Conservation (phyloP, 225 moss, liverwort and hornwort species). For the Climacium dendroides region DNA sequence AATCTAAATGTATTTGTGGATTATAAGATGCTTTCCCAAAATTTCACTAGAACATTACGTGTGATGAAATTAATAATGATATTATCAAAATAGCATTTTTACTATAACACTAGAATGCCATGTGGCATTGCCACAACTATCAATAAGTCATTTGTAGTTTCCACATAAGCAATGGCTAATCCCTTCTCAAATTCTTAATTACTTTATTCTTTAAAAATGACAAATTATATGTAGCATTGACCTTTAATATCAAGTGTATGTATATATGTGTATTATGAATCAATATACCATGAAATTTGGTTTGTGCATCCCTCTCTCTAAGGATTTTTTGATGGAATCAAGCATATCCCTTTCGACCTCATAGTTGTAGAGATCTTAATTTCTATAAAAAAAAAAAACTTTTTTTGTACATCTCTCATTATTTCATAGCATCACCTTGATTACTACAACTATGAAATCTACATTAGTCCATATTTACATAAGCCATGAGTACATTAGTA, state of each 20-base stretch:
- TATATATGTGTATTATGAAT: not conserved
- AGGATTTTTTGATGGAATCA: no score
- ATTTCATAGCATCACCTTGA: no score
- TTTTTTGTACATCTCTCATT: no score
- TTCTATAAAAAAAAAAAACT: no score
- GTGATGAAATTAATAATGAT: not conserved
- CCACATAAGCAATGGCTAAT: not conserved
- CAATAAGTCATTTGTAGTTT: not conserved
- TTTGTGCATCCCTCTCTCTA: no score
- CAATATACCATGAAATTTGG: no score
- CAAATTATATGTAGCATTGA: not conserved
- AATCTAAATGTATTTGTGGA: not conserved
- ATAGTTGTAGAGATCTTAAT: no score
- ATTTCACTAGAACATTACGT: not conserved
- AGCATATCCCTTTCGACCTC: rapidly evolving
- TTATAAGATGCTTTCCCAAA: not conserved
- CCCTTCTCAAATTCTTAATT: not conserved
- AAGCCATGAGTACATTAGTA: no score
- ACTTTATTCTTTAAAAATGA: no score
- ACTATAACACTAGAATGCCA: not conserved
- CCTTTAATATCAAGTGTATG: not conserved
- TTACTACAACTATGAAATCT: no score
- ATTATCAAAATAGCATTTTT: not conserved
- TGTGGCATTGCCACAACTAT: not conserved
- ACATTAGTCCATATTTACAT: no score